phyloP scores from a whole-genome alignment of 78 protist species.

The Dictyostelium capitatum region DNA sequence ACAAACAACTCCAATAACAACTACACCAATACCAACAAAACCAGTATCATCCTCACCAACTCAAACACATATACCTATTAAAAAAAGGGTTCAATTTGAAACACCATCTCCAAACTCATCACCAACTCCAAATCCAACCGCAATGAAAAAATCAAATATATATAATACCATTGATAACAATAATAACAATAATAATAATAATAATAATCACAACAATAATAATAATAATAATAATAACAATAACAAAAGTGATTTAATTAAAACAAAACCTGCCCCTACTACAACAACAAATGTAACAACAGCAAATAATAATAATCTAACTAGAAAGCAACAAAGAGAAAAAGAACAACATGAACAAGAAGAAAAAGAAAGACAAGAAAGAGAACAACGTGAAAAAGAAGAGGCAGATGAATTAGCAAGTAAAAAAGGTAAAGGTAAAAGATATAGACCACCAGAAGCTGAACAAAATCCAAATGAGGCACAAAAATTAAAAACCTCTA shows the following conservation, averaged over 20 bases:
- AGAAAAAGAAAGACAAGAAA: not conserved
- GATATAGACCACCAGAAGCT: not conserved
- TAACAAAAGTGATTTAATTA: no score
- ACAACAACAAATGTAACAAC: not conserved
- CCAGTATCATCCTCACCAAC: not conserved
- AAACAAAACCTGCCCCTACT: not conserved
- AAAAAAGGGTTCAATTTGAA: not conserved
- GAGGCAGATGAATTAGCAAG: not conserved
- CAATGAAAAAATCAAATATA: not conserved
- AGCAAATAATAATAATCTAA: not conserved
- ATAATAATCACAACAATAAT: no score
- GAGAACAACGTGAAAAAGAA: not conserved
- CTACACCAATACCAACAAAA: no score
- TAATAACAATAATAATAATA: no score
- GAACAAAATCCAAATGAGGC: constrained; percentile 14
- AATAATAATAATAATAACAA: no score
- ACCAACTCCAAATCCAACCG: not conserved
- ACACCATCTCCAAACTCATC: not conserved
- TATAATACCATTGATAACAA: no score
- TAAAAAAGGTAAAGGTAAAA: constrained; percentile 6
- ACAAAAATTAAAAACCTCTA: constrained; percentile 27
- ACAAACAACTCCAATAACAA: not conserved
- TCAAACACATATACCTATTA: not conserved
- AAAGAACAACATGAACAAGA: not conserved
- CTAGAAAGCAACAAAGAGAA: not conserved